These are phyloP conservation scores for Arthromyces matolae DNA, from an alignment of 768 basidiomycete genomes.

Conservation along the genomic window DNA sequence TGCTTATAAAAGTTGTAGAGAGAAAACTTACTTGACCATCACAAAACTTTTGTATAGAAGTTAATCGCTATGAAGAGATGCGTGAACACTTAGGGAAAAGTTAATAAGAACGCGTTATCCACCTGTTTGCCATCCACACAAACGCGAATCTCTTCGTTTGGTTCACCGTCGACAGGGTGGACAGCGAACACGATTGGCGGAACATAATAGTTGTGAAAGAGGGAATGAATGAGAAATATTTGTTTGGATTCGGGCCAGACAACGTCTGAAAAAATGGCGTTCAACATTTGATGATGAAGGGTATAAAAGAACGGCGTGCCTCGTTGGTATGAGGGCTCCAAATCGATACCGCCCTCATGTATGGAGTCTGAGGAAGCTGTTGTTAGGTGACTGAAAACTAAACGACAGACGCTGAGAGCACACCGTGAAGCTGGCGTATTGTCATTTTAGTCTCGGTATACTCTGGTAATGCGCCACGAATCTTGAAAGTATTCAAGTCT, in stretches of 20 bases:
- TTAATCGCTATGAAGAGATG: constrained; percentile 51
- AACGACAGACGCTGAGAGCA: constrained; percentile 18
- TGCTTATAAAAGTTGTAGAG: constrained; percentile 11
- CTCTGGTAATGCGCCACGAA: constrained; percentile 37
- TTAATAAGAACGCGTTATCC: constrained; percentile 36
- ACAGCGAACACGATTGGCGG: constrained; percentile 78
- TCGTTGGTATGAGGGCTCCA: constrained; percentile 71
- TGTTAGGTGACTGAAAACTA: background rate
- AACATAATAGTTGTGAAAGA: constrained; percentile 74
- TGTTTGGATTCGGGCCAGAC: constrained; percentile 77
- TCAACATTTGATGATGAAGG: background rate
- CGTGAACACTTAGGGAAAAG: background rate
- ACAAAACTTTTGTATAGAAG: constrained; percentile 75
- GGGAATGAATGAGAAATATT: constrained; percentile 68
- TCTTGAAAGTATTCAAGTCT: constrained; percentile 40
- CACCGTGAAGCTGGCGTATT: constrained; percentile 46
- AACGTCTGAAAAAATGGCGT: constrained; percentile 46
- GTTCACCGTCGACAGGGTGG: constrained; percentile 36
- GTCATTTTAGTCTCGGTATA: constrained; percentile 39
- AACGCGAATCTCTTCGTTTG: constrained; percentile 52
- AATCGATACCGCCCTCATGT: constrained; percentile 65
- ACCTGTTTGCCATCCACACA: constrained; percentile 87
- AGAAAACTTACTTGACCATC: constrained; percentile 51
- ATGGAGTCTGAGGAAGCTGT: constrained; percentile 44
- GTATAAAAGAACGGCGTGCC: constrained; percentile 34